Conservation (phyloP, 2,329 filamentous ascomycete genomes). For the Arthrobotrys sinensis region DNA sequence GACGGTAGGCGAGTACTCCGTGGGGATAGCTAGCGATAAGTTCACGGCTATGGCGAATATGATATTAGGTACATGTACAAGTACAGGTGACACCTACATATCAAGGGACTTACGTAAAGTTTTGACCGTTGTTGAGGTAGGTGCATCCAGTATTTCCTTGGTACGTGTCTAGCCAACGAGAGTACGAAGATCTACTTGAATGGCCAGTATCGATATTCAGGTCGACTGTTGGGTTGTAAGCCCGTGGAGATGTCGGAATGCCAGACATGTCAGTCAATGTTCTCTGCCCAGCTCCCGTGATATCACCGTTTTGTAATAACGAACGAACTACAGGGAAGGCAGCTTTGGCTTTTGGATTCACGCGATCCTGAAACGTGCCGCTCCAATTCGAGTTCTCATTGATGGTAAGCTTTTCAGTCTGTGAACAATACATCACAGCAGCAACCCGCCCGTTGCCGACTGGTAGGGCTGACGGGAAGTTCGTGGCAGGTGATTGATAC, state of each 20-base stretch:
- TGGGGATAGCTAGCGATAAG: slow-evolving; percentile 69
- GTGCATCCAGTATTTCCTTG: slow-evolving; percentile 65
- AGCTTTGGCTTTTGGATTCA: slow-evolving; percentile 67
- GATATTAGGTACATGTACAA: slow-evolving; percentile 68
- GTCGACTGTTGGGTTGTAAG: slow-evolving; percentile 62
- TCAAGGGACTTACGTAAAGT: slow-evolving; percentile 62
- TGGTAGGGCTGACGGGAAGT: slow-evolving; percentile 69
- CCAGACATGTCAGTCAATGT: slow-evolving; percentile 70
- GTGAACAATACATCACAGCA: slow-evolving; percentile 69
- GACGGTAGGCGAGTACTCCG: slow-evolving; percentile 66
- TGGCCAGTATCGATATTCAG: slow-evolving; percentile 21
- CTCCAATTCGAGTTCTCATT: slow-evolving; percentile 71
- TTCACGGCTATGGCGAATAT: slow-evolving; percentile 66
- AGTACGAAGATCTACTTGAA: slow-evolving; percentile 29
- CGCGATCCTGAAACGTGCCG: slow-evolving; percentile 69
- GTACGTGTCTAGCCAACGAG: slow-evolving; percentile 29
- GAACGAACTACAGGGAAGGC: slow-evolving; percentile 68
- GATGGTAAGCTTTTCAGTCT: slow-evolving; percentile 69
- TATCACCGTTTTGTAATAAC: slow-evolving; percentile 67
- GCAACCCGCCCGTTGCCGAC: slow-evolving; percentile 71
- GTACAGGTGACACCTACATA: slow-evolving; percentile 67
- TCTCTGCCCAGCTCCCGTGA: slow-evolving; percentile 68
- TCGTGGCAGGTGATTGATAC: slow-evolving; percentile 61
- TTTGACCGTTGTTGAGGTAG: slow-evolving; percentile 68
- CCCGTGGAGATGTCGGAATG: slow-evolving; percentile 70